Evolutionary conservation across 2,329 filamentous ascomycete species (phyloP), one percentile per base, ranked within the genome.

Genomic region (Neodidymelliopsis sp.): DNA sequence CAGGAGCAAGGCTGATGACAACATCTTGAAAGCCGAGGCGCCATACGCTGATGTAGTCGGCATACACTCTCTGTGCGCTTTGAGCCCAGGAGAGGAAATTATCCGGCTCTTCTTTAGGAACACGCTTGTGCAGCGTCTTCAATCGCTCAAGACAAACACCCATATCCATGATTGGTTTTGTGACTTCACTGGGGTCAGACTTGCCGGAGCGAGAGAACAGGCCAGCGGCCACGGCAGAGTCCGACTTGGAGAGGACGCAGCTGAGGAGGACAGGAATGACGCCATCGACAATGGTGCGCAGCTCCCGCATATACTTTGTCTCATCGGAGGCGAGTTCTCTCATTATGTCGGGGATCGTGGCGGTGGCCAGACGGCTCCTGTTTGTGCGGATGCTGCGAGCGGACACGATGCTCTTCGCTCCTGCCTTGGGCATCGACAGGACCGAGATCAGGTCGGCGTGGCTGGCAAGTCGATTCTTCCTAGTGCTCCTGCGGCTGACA

Each of bases 381-480:
- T 85, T 85, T 20, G 87, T 88, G 47, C 91, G 85, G 46, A 94
- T 83, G 70, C 90, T 96, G 33, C 89, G 84, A 20, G 88, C 84
- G 18, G 91, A 92, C 49, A 86, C 83, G 53, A 90, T 84, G 66
- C 87, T 91, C 65, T 81, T 85, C 50, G 81, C 83, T 49, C 86
- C 81, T 37, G 81, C 81, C 39, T 72, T 75, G 35, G 87, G 85
- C 49, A 90, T 75, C 0, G 92, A 97, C 7, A 99, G 79, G 2
- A 96, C 91, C 0, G 94, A 97, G 28, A 99, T 90, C 18, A 99
- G 80, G 71, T 99, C 94, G 12, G 91, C 91, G 73, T 97, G 92
- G 50, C 90, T 96, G 4, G 92, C 96, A 28, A 96, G 81, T 51
- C 89, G 85, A 55, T 90, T 84, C 35, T 62, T 63, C 70, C 78